Base-by-base conservation (phyloP, 345 rosid genomes). In the Linum usitatissimum region DNA sequence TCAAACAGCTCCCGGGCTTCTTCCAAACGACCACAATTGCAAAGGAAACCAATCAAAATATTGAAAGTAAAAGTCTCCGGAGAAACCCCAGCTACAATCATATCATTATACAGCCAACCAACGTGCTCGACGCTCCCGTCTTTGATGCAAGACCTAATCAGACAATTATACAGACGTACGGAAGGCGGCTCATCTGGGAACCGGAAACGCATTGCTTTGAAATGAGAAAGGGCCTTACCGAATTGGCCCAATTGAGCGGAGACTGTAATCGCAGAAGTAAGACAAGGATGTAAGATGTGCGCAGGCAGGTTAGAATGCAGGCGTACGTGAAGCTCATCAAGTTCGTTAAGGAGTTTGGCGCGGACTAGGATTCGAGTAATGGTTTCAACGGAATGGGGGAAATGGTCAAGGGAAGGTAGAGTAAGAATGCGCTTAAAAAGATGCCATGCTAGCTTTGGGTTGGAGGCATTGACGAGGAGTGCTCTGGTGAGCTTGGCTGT, bases 61-160 rank as follows among this genome's bases (percentile, higher is more conserved):
- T 86, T 90, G 39, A 87, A 84, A 59, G 96, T 94, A 67, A 83
- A 90, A 51, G 95, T 85, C 79, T 82, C 67, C 0, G 92, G 97
- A 64, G 81, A 63, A 60, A 87, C 79, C 67, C 91, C 68, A 6
- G 82, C 78, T 18, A 69, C 42, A 6, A 81, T 68, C 89, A 94
- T 84, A 63, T 94, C 99, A 65, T 80, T 78, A 34, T 83, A 90
- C 79, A 90, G 12, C 95, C 92, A 90, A 55, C 81, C 63, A 17
- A 90, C 86, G 60, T 38, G 66, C 53, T 83, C 97, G 2, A 70
- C 75, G 53, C 73, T 78, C 30, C 70, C 54, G 58, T 69, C 79
- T 71, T 53, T 75, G 17, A 83, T 71, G 59, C 83, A 86, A 68
- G 80, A 57, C 51, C 75, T 79, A 5, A 90, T 57, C 63, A 94